Base-by-base conservation (phyloP, 306 rosid species). In the Trichosanthes truncata region DNA sequence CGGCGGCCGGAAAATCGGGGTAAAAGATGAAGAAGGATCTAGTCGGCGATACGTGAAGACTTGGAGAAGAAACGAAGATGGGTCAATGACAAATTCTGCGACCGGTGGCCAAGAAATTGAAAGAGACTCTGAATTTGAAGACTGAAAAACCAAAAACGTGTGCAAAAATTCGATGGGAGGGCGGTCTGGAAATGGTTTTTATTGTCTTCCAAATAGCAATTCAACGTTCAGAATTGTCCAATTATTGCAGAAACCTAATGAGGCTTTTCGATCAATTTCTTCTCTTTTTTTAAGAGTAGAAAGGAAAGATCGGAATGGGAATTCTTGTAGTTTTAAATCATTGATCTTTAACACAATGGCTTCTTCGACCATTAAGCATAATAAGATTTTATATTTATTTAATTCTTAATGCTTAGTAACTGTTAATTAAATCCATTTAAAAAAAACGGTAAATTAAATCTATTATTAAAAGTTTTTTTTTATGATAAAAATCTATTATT, bases 131-230 rank as follows among this genome's bases (percentile, higher is more conserved):
- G 62, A 40, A 15, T 17, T 8, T 26, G 12, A 72, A 21, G 57
- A 43, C 7, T 48, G 23, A 45, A 46, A 41, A 4, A 9, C 2
- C 13, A 63, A 21, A 23, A 72, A 72, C 77, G 77, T 45, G 57
- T 72, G 20, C 38, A 7, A 25, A 63, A 72, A 72, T 23, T 46
- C 77, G 57, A 72, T 72, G 77, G 77, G 77, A 57, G 77, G 26
- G 18, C 9, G 18, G 26, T 66, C 3, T 3, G 75, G 6, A 11
- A 68, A 21, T 41, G 75, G 35, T 68, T 68, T 69, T 43, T 12
- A 10, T 0, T 43, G 31, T 11, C 33, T 41, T 41, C 51, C 35
- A 38, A 66, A 66, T 20, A 36, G 49, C 26, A 69, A 69, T 43
- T 41, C 53, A 40, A 67, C 29, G 74, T 40, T n/a, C 74, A 36